Percentiles rank a stretch among this genome's conserved stretches.
Evolutionary conservation across 2,329 filamentous ascomycete genomes (phyloP).

Genomic region (Diaporthe eres): DNA sequence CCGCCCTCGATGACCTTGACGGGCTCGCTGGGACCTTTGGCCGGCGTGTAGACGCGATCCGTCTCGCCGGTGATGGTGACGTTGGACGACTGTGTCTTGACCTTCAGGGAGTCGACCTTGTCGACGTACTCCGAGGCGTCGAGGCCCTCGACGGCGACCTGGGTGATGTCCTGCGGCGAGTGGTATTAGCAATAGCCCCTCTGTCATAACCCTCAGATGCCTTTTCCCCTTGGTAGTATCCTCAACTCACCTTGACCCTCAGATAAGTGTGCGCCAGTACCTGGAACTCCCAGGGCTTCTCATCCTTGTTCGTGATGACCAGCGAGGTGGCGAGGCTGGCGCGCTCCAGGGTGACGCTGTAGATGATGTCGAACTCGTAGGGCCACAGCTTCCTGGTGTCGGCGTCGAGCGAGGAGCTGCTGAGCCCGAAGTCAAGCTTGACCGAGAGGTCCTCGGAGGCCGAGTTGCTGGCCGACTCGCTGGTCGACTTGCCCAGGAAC

Average conservation of each 20-base stretch:
- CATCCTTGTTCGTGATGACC: slow-evolving; percentile 90
- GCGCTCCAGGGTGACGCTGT: slow-evolving; percentile 87
- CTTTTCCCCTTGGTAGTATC: neutral
- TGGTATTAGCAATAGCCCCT: neutral
- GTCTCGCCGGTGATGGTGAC: slow-evolving; percentile 83
- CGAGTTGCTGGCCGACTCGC: slow-evolving; percentile 63
- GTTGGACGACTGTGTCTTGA: slow-evolving; percentile 74
- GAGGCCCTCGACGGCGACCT: slow-evolving; percentile 81
- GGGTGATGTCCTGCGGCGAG: slow-evolving; percentile 80
- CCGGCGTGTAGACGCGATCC: slow-evolving; percentile 88
- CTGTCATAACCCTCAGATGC: neutral
- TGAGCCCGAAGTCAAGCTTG: slow-evolving; percentile 96
- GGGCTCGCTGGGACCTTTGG: slow-evolving; percentile 70
- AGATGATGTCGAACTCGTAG: slow-evolving; percentile 89
- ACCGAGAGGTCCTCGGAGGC: slow-evolving; percentile 73
- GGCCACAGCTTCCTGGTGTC: slow-evolving; percentile 83
- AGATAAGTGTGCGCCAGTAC: slow-evolving; percentile 94
- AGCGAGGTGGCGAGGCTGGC: slow-evolving; percentile 84
- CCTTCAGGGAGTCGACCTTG: slow-evolving; percentile 79
- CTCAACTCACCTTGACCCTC: slow-evolving; percentile 76
- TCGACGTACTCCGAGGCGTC: slow-evolving; percentile 83
- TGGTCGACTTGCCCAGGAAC: slow-evolving; percentile 89
- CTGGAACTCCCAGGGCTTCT: slow-evolving; percentile 89
- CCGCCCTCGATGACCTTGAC: slow-evolving; percentile 75
- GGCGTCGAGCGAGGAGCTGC: slow-evolving; percentile 77